Evolutionary conservation across 805 yeast genomes (phyloP), one percentile per base, ranked within the genome.

Genomic region (Saccharomycopsis guyanensis): DNA sequence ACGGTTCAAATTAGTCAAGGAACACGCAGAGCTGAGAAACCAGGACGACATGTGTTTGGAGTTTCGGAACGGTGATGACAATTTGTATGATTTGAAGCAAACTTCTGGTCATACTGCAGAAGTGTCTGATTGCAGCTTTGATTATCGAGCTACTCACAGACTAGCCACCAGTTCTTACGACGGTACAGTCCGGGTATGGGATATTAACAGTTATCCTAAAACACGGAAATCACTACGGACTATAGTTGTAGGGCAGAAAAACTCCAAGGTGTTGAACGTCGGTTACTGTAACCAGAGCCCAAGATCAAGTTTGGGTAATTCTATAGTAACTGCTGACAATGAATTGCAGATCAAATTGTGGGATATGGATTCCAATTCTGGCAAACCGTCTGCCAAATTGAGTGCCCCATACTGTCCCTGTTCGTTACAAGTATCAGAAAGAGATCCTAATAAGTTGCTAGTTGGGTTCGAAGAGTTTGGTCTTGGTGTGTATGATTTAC

Each of bases 121-220:
- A 38, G 45, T 66, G 5, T 56, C 59, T 6, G 29, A 52, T 23
- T 64, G 57, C 5, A 39, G 46, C n/a, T 63, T 67, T 66, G 51
- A 55, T 32, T 61, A 61, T 2, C 25, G 43, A 12, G 39, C 46
- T 38, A 29, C 43, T 12, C 16, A 43, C 2, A 40, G 32, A 12
- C 63, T 64, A 38, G 57, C 57, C 8, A 65, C 70, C 2, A 47
- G 54, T 1, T 49, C 60, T 1, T 41, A 40, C 6, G 69, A 65
- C 46, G 54, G 59, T 5, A 65, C 70, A 1, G 54, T 66, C 3
- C 51, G 69, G 4, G 50, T 63, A 7, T 65, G 69, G 69, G 68
- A 65, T 43, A 52, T 49, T 5, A 43, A 51, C 31, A 49, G 45
- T 7, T 42, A 42, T 19, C 15, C 8, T 13, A 34, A 42, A 15